These are phyloP conservation scores for Oxalis stricta DNA, from an alignment of 441 rosid genomes.

Conservation along the genomic window DNA sequence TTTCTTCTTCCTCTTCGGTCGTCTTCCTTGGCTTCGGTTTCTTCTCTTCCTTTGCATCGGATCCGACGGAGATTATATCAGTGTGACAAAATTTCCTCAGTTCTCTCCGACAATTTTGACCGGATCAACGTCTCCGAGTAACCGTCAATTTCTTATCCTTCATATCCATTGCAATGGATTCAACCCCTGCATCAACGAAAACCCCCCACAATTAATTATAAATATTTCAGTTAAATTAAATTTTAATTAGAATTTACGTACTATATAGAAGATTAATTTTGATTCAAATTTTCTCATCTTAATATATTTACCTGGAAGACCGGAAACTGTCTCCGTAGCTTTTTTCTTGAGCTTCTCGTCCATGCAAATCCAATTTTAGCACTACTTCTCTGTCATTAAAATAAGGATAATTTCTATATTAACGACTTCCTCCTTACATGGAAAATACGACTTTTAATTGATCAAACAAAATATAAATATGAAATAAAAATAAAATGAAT, in stretches of 20 bases:
- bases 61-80: constrained; percentile 39
- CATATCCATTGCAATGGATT: constrained; percentile 35
- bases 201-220: not conserved
- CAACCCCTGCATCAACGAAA: constrained; percentile 25
- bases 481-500: no score
- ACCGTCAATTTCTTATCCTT: constrained; percentile 53
- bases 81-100: constrained; percentile 40
- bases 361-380: constrained; percentile 24
- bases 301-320: constrained; percentile 42
- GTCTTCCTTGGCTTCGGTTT: constrained; percentile 46
- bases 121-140: constrained; percentile 36
- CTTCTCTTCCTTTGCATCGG: no score
- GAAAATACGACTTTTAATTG: no score
- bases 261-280: not conserved
- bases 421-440: no score
- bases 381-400: constrained; percentile 35
- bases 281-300: no score
- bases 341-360: constrained; percentile 30
- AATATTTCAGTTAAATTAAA: not conserved
- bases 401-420: not conserved
- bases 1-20: constrained; percentile 38
- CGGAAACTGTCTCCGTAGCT: constrained; percentile 32
- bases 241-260: constrained; percentile 5
- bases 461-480: no score
- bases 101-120: constrained; percentile 26